phyloP scores from a whole-genome alignment of 2,329 filamentous ascomycete species.

The Cordyceps cicadae region DNA sequence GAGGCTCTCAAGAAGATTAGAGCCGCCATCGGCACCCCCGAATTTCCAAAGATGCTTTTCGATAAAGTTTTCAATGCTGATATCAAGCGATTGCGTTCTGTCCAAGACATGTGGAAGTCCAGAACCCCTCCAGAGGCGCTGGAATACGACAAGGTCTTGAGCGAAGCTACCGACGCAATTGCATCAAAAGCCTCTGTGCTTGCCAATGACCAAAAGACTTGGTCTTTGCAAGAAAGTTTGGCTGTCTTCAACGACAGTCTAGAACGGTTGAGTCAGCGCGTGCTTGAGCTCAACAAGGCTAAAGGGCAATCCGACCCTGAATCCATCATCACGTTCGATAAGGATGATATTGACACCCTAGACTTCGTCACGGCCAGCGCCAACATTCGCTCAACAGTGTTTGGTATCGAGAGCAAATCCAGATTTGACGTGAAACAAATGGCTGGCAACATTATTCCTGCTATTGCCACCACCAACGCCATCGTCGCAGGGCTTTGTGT shows the following conservation, averaged over 20 bases:
- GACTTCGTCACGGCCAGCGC: slow-evolving; percentile 89
- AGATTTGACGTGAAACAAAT: slow-evolving; percentile 98
- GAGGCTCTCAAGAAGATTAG: slow-evolving; percentile 77
- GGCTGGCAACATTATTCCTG: slow-evolving; percentile 98
- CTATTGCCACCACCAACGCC: slow-evolving; percentile 95
- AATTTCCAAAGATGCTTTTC: slow-evolving; percentile 75
- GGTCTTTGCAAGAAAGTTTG: slow-evolving; percentile 78
- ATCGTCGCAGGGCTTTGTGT: slow-evolving; percentile 92
- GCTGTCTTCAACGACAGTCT: slow-evolving; percentile 81
- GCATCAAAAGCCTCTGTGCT: slow-evolving; percentile 47
- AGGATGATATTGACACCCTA: slow-evolving; percentile 89
- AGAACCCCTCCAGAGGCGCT: slow-evolving; percentile 66
- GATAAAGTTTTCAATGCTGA: slow-evolving; percentile 88
- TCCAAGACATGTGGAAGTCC: slow-evolving; percentile 95
- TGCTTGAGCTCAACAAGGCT: slow-evolving; percentile 53
- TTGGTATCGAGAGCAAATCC: slow-evolving; percentile 78
- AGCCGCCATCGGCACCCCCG: slow-evolving; percentile 65
- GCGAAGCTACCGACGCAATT: slow-evolving; percentile 41
- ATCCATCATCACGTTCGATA: slow-evolving; percentile 80
- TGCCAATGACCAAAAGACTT: slow-evolving; percentile 63
- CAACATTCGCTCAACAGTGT: slow-evolving; percentile 82
- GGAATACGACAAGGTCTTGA: slow-evolving; percentile 54
- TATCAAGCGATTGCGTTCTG: slow-evolving; percentile 70
- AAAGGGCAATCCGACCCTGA: slow-evolving; percentile 40
- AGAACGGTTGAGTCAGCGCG: slow-evolving; percentile 63